Evolutionary conservation across 2,329 filamentous ascomycete species (phyloP).

Genomic region (Fusarium lyarnte): DNA sequence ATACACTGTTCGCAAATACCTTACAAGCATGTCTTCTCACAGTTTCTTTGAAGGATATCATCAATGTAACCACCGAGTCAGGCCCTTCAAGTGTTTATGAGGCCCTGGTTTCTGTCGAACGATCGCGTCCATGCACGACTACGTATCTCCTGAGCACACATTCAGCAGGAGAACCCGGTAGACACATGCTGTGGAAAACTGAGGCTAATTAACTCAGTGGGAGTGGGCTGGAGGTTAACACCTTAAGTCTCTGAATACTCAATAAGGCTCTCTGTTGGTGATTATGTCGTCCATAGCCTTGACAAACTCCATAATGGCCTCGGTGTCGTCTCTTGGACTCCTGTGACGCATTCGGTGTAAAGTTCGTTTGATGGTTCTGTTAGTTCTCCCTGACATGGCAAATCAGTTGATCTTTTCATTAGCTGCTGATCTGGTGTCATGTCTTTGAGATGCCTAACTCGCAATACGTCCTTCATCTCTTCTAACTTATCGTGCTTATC

Average conservation of each 20-base stretch:
- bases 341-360: not conserved
- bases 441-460: not conserved
- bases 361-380: not conserved
- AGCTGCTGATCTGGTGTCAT: not conserved
- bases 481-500: not conserved
- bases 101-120: not conserved
- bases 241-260: not conserved
- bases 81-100: not conserved
- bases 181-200: no score
- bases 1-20: no score
- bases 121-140: no score
- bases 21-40: no score
- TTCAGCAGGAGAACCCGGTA: no score
- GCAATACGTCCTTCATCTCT: not conserved
- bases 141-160: no score
- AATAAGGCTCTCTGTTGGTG: not conserved
- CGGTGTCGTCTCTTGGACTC: not conserved
- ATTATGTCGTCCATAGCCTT: not conserved
- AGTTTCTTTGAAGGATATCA: no score
- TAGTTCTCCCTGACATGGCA: not conserved
- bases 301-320: not conserved
- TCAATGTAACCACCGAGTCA: not conserved
- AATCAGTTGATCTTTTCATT: not conserved
- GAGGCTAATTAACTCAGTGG: no score
- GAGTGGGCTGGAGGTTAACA: not conserved